These are phyloP conservation scores for Ailanthus altissimus DNA, from an alignment of 345 rosid species.

Conservation along the genomic window DNA sequence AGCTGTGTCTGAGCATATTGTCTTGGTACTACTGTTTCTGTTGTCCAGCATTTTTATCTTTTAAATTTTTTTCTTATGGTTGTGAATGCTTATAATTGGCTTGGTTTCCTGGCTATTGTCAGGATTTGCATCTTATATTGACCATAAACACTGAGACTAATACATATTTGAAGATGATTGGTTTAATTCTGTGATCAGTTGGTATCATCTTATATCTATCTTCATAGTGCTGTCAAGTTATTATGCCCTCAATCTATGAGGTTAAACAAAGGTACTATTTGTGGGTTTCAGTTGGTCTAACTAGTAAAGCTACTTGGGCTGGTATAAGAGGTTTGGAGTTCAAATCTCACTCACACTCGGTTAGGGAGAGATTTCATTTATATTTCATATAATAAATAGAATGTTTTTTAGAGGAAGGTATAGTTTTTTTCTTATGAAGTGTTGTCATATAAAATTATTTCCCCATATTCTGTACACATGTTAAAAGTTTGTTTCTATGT, in stretches of 20 bases:
- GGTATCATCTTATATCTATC: not conserved
- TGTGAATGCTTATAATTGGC: not conserved
- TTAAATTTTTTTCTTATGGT: not conserved
- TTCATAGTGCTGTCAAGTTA: not conserved
- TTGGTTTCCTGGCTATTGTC: not conserved
- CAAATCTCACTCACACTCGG: too few species aligned
- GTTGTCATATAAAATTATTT: not conserved
- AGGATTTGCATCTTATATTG: not conserved
- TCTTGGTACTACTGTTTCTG: not conserved
- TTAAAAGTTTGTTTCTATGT: not conserved
- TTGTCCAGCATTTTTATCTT: not conserved
- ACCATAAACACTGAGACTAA: not conserved
- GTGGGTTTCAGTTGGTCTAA: too few species aligned
- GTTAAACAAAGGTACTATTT: not conserved
- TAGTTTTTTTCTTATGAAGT: too few species aligned
- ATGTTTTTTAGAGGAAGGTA: too few species aligned
- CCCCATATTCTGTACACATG: not conserved
- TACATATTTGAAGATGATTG: not conserved
- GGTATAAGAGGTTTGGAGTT: not conserved
- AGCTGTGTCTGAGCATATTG: slow-evolving; percentile 3
- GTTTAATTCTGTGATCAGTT: not conserved
- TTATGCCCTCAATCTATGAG: not conserved
- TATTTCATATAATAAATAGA: too few species aligned
- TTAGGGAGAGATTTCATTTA: too few species aligned
- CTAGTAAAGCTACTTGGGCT: too few species aligned